Evolutionary conservation across 2,329 filamentous ascomycete genomes (phyloP), one percentile per base, ranked within the genome.

Genomic region (Plenodomus tracheiphilus): DNA sequence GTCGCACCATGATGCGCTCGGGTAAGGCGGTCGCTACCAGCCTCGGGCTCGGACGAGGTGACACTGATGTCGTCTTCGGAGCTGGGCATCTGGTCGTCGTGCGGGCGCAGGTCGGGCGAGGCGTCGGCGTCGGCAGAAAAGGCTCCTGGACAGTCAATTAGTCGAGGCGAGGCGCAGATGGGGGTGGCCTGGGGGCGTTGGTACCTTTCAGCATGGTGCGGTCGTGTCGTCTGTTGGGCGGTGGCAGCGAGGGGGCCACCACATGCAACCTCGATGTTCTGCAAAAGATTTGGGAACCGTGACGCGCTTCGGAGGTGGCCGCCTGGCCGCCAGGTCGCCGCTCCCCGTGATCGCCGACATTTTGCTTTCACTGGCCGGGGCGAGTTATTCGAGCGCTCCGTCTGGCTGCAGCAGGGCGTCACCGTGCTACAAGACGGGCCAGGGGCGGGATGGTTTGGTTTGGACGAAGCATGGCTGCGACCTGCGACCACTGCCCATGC

Each of bases 11-110:
- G 48, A 22, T 59, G 57, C 32, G 41, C 45, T 41, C 58, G 49
- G 43, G 56, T 42, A 34, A 51, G 44, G 41, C 46, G n/a, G n/a
- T n/a, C 42, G 9, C 50, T 49, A 19, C 42, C 53, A 28, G 52
- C 49, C 21, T 68, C 68, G 8, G 50, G 53, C 30, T 70, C 69
- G 11, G 66, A 68, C 18, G 56, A 61, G 4, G 65, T 67, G 15
- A 62, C 61, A 52, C 56, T 64, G 49, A 66, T 58, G 39, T 69
- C 70, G 13, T 72, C 69, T 18, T 71, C 70, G 35, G 69, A 70
- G 36, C 69, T 72, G 37, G 65, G 65, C 7, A 70, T 62, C 34
- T 66, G 59, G 44, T 69, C 66, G 51, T 71, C 68, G 40, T 64
- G 64, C 30, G 68, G 62, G 20, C 56, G 56, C 46, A 72, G 54